A percentile compares a stretch with the other conserved stretches of the same genome.
phyloP scores from a whole-genome alignment of 2,329 filamentous ascomycete genomes.

The Colletotrichum chlorophyti region DNA sequence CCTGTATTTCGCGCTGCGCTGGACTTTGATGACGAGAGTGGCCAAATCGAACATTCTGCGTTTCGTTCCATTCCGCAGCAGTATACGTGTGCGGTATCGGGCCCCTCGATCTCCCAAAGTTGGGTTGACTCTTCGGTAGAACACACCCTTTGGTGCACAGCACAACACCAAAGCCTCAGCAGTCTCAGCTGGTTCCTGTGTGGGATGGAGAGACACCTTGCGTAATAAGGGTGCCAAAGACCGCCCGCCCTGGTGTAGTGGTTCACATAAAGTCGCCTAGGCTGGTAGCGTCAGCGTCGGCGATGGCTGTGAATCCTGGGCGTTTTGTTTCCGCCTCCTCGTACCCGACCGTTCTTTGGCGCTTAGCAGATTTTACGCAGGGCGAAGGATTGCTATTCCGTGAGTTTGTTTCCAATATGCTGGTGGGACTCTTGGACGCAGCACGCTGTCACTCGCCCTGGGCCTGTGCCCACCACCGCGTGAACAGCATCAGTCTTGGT shows the following conservation, averaged over 20 bases:
- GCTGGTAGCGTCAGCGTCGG: neutral
- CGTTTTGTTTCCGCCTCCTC: neutral
- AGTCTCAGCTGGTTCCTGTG: no score
- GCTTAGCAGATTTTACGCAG: no score
- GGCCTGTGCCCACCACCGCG: constrained; percentile 6
- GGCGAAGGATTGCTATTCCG: constrained; percentile 11
- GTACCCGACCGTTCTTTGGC: neutral
- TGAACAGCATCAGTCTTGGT: neutral
- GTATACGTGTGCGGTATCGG: neutral
- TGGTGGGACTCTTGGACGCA: constrained; percentile 7
- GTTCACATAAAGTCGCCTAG: neutral
- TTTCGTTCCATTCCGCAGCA: constrained; percentile 13
- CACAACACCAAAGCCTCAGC: no score
- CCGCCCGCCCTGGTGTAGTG: no score
- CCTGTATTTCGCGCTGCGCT: neutral
- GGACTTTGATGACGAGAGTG: neutral
- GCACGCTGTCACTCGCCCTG: constrained; percentile 15
- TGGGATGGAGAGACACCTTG: no score
- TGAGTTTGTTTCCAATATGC: neutral
- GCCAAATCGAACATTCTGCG: constrained; percentile 22
- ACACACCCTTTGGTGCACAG: no score
- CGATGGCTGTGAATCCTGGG: neutral
- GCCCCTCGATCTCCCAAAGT: no score
- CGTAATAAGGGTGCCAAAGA: no score
- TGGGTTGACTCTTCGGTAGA: no score